These are phyloP conservation scores for Sarcodon sp. DNA, from an alignment of 768 basidiomycete genomes.

Conservation along the genomic window DNA sequence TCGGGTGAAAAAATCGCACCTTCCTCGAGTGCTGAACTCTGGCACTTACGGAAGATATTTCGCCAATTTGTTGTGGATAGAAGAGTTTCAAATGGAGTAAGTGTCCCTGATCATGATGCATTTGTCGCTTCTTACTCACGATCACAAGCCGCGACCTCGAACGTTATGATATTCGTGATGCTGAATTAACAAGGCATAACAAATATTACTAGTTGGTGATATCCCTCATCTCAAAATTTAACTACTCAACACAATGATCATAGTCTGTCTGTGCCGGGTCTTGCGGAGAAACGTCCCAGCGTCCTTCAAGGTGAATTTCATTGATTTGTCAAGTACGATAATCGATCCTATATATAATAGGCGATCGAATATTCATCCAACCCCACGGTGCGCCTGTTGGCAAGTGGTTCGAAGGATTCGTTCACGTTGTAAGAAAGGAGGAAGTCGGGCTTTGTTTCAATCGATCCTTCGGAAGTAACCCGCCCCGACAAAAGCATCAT, in stretches of 20 bases:
- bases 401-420: slow-evolving; percentile 47
- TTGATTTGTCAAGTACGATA: neutral
- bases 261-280: slow-evolving; percentile 7
- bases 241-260: neutral
- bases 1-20: slow-evolving; percentile 17
- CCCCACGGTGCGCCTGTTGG: slow-evolving; percentile 21
- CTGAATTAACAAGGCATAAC: slow-evolving; percentile 1
- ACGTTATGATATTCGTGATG: slow-evolving; percentile 8
- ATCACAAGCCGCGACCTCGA: slow-evolving; percentile 20
- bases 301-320: neutral
- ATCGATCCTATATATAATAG: slow-evolving; percentile 15
- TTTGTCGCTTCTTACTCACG: neutral
- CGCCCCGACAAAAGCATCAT: slow-evolving; percentile 26
- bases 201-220: slow-evolving; percentile 4
- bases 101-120: slow-evolving; percentile 5
- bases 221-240: neutral
- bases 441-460: slow-evolving; percentile 40
- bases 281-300: slow-evolving; percentile 9
- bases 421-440: slow-evolving; percentile 34
- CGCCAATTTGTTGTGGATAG: slow-evolving; percentile 32
- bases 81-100: slow-evolving; percentile 35
- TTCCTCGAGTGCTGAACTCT: slow-evolving; percentile 23
- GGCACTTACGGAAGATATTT: slow-evolving; percentile 31
- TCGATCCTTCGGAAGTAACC: slow-evolving; percentile 21
- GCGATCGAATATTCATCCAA: slow-evolving; percentile 29